These are phyloP conservation scores for Polytrichum commune DNA, from an alignment of 225 moss, liverwort and hornwort genomes.

Conservation along the genomic window DNA sequence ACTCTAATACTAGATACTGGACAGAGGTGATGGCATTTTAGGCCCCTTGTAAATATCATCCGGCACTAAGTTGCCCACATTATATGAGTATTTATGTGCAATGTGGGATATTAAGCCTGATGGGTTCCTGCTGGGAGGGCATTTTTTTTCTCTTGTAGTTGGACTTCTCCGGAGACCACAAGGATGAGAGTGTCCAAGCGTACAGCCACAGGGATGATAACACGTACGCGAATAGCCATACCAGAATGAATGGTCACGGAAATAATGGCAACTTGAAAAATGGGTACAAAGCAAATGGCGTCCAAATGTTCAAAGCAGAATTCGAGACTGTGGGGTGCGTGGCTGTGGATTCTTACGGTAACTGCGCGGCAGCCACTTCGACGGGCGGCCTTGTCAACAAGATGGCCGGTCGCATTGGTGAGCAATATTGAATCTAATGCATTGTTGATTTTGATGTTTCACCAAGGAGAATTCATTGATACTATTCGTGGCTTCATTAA, in stretches of 20 bases:
- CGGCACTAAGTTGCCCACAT: too few species aligned
- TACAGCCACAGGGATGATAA: slow-evolving; percentile 12
- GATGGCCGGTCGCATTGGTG: slow-evolving; percentile 87
- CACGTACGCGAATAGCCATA: slow-evolving; percentile 10
- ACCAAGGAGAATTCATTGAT: too few species aligned
- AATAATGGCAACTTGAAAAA: slow-evolving; percentile 19
- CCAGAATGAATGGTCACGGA: slow-evolving; percentile 20
- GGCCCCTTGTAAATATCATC: too few species aligned
- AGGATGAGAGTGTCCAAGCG: slow-evolving; percentile 20
- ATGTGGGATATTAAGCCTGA: too few species aligned
- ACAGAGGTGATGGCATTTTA: too few species aligned
- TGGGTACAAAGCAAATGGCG: slow-evolving; percentile 24
- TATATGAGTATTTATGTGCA: too few species aligned
- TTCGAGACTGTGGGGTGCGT: slow-evolving; percentile 97
- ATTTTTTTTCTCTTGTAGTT: slow-evolving; percentile 18
- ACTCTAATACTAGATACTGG: too few species aligned
- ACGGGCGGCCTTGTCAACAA: slow-evolving; percentile 98
- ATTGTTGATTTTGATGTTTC: too few species aligned
- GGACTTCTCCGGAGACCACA: slow-evolving; percentile 46
- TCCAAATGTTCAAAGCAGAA: slow-evolving; percentile 56
- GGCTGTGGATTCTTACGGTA: slow-evolving; percentile 75
- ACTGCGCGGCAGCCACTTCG: slow-evolving; percentile 90
- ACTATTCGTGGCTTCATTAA: too few species aligned
- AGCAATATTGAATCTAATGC: neutral
- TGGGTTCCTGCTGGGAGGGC: too few species aligned